These are phyloP conservation scores for Sporothrix protearum DNA, from an alignment of 2,329 filamentous ascomycete species.

Conservation along the genomic window DNA sequence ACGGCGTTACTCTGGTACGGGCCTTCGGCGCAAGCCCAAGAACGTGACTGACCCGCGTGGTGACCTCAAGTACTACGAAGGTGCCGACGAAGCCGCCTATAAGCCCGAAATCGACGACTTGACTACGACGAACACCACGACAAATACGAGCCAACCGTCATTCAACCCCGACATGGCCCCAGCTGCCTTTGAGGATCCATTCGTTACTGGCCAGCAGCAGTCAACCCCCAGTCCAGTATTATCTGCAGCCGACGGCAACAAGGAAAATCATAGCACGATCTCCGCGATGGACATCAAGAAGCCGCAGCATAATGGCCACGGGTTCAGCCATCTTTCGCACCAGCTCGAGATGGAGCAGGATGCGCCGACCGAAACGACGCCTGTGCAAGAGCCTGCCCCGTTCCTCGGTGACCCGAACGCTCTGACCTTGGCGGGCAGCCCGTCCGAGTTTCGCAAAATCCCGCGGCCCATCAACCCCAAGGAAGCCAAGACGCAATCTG, in stretches of 20 bases:
- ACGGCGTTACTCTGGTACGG: slow-evolving; percentile 83
- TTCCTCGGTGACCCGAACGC: slow-evolving; percentile 30
- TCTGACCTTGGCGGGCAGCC: slow-evolving; percentile 34
- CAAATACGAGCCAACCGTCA: slow-evolving; percentile 25
- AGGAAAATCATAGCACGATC: slow-evolving; percentile 25
- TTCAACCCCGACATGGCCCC: slow-evolving; percentile 14
- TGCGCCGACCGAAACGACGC: slow-evolving; percentile 8
- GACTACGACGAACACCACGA: slow-evolving; percentile 24
- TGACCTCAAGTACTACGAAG: slow-evolving; percentile 86
- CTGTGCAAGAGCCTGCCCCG: slow-evolving; percentile 7
- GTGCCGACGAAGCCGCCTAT: slow-evolving; percentile 79
- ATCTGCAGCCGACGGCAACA: neutral
- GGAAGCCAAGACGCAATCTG: slow-evolving; percentile 63
- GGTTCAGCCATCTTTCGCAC: neutral
- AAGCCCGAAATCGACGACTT: slow-evolving; percentile 60
- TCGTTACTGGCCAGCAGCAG: neutral
- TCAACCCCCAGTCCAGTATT: neutral
- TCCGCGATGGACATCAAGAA: slow-evolving; percentile 25
- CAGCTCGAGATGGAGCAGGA: neutral
- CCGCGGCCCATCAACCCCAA: slow-evolving; percentile 69
- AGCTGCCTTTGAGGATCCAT: slow-evolving; percentile 7
- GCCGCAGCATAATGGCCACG: slow-evolving; percentile 13
- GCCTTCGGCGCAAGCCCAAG: slow-evolving; percentile 67
- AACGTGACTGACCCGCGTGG: slow-evolving; percentile 69
- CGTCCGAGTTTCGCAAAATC: slow-evolving; percentile 45